Base-by-base conservation (phyloP, 1,284 basidiomycete genomes). In the Moesziomyces sp. region DNA sequence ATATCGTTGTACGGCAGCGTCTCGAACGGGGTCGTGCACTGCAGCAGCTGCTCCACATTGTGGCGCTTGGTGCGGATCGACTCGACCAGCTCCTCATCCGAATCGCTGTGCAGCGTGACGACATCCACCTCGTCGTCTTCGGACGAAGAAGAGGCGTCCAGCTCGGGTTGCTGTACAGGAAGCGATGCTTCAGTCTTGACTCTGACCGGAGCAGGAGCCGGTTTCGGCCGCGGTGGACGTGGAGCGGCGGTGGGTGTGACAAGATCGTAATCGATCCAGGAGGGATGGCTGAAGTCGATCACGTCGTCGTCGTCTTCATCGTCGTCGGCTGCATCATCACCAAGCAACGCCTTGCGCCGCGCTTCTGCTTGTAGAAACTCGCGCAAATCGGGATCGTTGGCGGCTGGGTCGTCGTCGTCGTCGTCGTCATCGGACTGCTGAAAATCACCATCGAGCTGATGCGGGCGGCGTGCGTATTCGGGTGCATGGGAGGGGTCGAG, bases 351-450 rank as follows among this genome's bases (percentile, higher is more conserved):
- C 26, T 65, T 73, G 10, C 74, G 49, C 10, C 34, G 50, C 16
- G 70, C 71, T 38, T 77, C 75, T 45, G 70, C 75, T 26, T 68
- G 46, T n/a, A 77, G 38, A 21, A 77, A 77, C 18, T 74, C 75
- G n/a, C 56, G 52, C n/a, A 77, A 42, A 18, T 77, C 74, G n/a
- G 74, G 74, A 54, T 76, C 74, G 23, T 65, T 68, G 14, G 52
- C 56, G 10, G 68, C 63, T 16, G 62, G 60, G 46, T 67, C 60
- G 3, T 66, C 58, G 30, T 54, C 51, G 30, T 57, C 48, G 13
- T 64, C 46, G 0, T 54, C 49, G 40, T 62, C 71, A 3, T 52
- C 55, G 38, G 28, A 55, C 43, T 61, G 61, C 48, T 53, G 55
- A 3, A 56, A 66, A 5, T 23, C 50, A 13, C 46, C 48, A 3